These are phyloP conservation scores for Metarhizium brunneum DNA, from an alignment of 2,329 filamentous ascomycete species.

Conservation along the genomic window DNA sequence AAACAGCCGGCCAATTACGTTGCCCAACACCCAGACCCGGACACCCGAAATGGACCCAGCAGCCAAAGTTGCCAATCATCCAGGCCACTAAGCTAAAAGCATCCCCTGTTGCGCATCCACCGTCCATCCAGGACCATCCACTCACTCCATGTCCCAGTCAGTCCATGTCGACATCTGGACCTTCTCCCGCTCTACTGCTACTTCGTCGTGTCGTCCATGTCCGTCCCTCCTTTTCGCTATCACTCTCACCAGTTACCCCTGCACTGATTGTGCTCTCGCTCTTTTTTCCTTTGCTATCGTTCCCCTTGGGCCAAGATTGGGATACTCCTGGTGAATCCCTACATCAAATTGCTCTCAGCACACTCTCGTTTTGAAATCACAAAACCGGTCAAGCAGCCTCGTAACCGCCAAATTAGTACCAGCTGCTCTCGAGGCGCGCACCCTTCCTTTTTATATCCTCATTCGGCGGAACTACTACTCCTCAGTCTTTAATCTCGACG, in stretches of 20 bases:
- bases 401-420: not conserved
- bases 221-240: not conserved
- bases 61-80: too few species aligned
- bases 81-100: too few species aligned
- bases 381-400: not conserved
- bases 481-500: too few species aligned
- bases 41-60: too few species aligned
- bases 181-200: not conserved
- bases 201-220: not conserved
- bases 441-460: not conserved
- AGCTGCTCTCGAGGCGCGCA: not conserved
- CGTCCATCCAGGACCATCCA: not conserved
- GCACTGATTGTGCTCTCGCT: not conserved
- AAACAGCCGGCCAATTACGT: too few species aligned
- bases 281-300: not conserved
- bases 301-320: not conserved
- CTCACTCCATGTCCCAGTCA: not conserved
- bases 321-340: constrained; percentile 4
- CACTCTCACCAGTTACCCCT: not conserved
- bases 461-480: not conserved
- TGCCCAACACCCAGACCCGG: too few species aligned
- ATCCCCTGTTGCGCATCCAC: too few species aligned
- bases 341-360: not conserved
- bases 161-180: not conserved
- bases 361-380: not conserved